Percentiles rank a stretch among this genome's conserved stretches.
Conservation (phyloP, 2,329 filamentous ascomycete genomes). For the Cercospora beticola region DNA sequence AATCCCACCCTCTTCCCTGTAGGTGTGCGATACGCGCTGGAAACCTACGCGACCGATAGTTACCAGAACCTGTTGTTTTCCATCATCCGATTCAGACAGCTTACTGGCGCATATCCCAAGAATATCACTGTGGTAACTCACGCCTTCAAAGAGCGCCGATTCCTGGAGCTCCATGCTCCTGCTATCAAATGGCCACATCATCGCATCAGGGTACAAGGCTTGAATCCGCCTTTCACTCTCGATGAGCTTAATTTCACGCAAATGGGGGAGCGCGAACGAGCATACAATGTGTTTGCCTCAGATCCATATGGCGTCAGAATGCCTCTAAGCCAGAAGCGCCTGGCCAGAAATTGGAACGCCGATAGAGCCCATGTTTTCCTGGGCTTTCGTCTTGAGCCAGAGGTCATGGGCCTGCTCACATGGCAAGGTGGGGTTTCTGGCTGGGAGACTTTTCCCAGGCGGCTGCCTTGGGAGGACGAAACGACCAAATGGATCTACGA, state of each 20-base stretch:
- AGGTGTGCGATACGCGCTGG: constrained; percentile 24
- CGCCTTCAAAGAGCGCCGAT: constrained; percentile 49
- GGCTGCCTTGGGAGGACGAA: constrained; percentile 32
- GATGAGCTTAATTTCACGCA: constrained; percentile 41
- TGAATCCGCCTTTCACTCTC: constrained; percentile 46
- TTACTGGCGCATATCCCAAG: constrained; percentile 43
- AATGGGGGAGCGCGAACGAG: constrained; percentile 40
- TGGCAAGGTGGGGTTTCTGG: constrained; percentile 35
- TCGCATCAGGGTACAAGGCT: constrained; percentile 45
- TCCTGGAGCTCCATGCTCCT: constrained; percentile 42
- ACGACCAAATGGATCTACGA: constrained; percentile 17
- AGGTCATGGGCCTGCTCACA: constrained; percentile 27
- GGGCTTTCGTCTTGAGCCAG: constrained; percentile 27
- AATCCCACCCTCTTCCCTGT: constrained; percentile 24
- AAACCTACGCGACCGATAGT: constrained; percentile 67
- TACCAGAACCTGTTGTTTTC: constrained; percentile 83
- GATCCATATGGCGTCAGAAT: constrained; percentile 44
- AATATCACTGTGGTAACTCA: constrained; percentile 48
- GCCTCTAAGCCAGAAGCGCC: constrained; percentile 42
- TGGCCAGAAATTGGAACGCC: constrained; percentile 42
- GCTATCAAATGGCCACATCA: constrained; percentile 47
- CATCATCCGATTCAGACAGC: constrained; percentile 55
- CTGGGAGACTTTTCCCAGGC: constrained; percentile 28
- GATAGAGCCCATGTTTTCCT: constrained; percentile 24
- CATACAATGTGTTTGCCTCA: constrained; percentile 40